Conservation (phyloP, 352 stramenopile genomes). For the Pythium grandisporangium region DNA sequence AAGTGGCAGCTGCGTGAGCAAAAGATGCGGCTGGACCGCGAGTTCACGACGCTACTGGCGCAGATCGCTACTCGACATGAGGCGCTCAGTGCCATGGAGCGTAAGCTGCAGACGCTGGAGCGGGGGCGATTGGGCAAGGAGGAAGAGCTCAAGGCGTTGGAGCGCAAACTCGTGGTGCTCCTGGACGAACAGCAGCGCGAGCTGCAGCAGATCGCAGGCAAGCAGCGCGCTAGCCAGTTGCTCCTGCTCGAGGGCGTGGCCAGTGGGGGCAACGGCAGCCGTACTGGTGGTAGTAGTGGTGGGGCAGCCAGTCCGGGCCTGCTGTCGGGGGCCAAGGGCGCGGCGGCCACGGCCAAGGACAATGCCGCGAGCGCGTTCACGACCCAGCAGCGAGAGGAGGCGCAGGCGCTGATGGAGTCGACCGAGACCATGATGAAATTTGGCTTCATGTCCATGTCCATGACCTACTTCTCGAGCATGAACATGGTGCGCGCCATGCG, state of each 20-base stretch:
- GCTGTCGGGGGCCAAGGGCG: slow-evolving; percentile 3
- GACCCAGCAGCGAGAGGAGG: slow-evolving; percentile 85
- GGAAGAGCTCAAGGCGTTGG: slow-evolving; percentile 88
- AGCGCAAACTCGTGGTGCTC: slow-evolving; percentile 92
- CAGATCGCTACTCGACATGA: slow-evolving; percentile 92
- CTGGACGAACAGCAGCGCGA: slow-evolving; percentile 93
- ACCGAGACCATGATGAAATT: slow-evolving; percentile 99
- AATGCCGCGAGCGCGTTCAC: slow-evolving; percentile 31
- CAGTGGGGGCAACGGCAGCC: not conserved
- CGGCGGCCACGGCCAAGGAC: slow-evolving; percentile 2
- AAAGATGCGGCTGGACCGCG: slow-evolving; percentile 91
- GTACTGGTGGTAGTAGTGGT: slow-evolving; percentile 16
- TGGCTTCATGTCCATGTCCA: slow-evolving; percentile 96
- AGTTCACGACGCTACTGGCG: slow-evolving; percentile 91
- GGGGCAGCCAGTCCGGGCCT: not conserved
- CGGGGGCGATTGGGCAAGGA: slow-evolving; percentile 85
- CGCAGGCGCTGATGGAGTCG: slow-evolving; percentile 89
- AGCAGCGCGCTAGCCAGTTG: slow-evolving; percentile 43
- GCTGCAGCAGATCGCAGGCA: slow-evolving; percentile 62
- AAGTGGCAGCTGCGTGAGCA: slow-evolving; percentile 87
- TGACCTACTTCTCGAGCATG: slow-evolving; percentile 96
- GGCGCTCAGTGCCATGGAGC: slow-evolving; percentile 76
- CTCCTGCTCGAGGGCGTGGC: slow-evolving; percentile 30
- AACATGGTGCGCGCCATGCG: slow-evolving; percentile 97
- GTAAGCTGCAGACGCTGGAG: slow-evolving; percentile 83